Percentiles rank a stretch among this genome's conserved stretches.
Evolutionary conservation across 202 grass and related monocot species (phyloP).

Genomic region (Panicum virgatum): DNA sequence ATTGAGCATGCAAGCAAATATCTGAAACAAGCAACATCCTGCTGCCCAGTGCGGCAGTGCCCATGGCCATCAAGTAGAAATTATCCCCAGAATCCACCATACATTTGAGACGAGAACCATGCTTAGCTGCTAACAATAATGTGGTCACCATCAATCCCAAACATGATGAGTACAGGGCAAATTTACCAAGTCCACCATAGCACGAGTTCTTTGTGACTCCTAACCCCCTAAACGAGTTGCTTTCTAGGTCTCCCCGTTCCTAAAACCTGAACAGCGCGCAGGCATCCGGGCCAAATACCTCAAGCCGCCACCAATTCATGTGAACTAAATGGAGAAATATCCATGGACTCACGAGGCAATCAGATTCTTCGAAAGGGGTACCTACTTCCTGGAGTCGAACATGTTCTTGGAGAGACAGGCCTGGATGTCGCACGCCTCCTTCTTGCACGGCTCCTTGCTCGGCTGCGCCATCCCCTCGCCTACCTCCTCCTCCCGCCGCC

Average conservation of each 20-base stretch:
- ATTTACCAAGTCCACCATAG: neutral
- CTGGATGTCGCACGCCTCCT: conserved; percentile 95
- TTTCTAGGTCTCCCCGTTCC: neutral
- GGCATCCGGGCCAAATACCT: neutral
- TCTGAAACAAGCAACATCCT: neutral
- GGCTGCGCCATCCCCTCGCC: conserved; percentile 52
- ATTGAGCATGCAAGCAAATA: neutral
- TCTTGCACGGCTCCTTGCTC: conserved; percentile 95
- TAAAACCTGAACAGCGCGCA: neutral
- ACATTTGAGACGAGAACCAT: neutral
- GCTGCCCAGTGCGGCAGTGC: neutral
- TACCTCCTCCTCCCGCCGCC: neutral
- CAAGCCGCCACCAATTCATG: neutral
- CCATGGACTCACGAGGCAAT: neutral
- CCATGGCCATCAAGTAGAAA: neutral
- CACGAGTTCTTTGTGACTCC: neutral
- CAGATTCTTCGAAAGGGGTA: neutral
- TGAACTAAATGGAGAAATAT: neutral
- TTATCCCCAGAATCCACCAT: neutral
- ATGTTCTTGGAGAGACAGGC: conserved; percentile 92
- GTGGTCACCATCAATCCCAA: neutral
- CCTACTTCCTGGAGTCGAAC: conserved; percentile 76
- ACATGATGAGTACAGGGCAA: neutral
- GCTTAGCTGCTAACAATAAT: neutral
- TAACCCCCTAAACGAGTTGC: neutral